Percentiles rank a stretch among this genome's conserved stretches.
phyloP scores from a whole-genome alignment of 2,329 filamentous ascomycete species.

The Sporothrix luriei region DNA sequence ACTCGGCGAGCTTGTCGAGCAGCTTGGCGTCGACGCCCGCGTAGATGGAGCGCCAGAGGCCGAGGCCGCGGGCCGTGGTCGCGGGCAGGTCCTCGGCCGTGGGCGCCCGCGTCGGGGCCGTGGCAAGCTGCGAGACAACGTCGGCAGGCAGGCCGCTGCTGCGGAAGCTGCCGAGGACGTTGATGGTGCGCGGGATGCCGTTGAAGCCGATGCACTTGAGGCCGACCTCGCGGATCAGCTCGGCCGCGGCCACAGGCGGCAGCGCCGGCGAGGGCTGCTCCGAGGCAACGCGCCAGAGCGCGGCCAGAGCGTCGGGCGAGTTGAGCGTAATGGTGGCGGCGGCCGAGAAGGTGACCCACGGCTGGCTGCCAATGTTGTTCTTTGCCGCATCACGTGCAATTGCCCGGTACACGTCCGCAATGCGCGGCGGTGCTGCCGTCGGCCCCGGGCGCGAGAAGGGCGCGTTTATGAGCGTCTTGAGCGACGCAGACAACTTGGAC shows the following conservation, averaged over 20 bases:
- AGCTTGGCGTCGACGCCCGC: slow-evolving; percentile 73
- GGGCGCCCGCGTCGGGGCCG: slow-evolving; percentile 57
- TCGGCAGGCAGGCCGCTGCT: slow-evolving; percentile 58
- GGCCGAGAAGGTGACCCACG: slow-evolving; percentile 70
- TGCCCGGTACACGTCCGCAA: slow-evolving; percentile 64
- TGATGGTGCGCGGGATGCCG: slow-evolving; percentile 81
- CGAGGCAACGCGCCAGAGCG: slow-evolving; percentile 60
- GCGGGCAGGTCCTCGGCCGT: slow-evolving; percentile 56
- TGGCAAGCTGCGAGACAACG: slow-evolving; percentile 58
- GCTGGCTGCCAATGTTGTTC: slow-evolving; percentile 63
- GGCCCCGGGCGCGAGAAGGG: slow-evolving; percentile 67
- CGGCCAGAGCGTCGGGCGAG: slow-evolving; percentile 72
- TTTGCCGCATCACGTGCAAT: slow-evolving; percentile 65
- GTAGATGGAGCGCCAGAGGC: slow-evolving; percentile 77
- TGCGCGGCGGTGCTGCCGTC: slow-evolving; percentile 63
- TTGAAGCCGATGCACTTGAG: slow-evolving; percentile 64
- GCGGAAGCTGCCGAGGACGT: slow-evolving; percentile 62
- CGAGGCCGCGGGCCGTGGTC: slow-evolving; percentile 61
- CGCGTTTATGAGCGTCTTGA: slow-evolving; percentile 75
- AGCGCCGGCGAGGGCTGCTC: slow-evolving; percentile 31
- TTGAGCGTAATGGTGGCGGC: slow-evolving; percentile 86
- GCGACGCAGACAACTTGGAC: slow-evolving; percentile 70
- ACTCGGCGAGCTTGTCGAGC: slow-evolving; percentile 67
- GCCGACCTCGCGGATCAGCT: slow-evolving; percentile 74
- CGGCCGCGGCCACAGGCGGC: slow-evolving; percentile 55